phyloP scores from a whole-genome alignment of 1,139 yeast species.

The Taphrina pruni region DNA sequence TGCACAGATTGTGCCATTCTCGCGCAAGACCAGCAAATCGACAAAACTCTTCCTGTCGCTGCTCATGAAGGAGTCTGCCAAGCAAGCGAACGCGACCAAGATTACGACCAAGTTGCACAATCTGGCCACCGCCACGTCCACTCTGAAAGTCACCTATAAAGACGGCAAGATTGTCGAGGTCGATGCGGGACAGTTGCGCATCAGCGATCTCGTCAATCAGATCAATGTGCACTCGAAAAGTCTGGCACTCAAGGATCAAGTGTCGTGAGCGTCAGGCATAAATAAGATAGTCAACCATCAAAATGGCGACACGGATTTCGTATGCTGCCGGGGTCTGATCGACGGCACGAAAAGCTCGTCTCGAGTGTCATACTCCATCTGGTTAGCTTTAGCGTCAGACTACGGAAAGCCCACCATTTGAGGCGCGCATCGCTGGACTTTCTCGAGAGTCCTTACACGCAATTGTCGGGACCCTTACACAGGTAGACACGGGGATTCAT shows the following conservation, averaged over 20 bases:
- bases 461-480: no score
- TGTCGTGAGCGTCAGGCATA: slow-evolving; percentile 15
- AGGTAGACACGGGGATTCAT: no score
- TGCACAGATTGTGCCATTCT: slow-evolving; percentile 26
- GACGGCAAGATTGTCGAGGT: slow-evolving; percentile 75
- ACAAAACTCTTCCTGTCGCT: slow-evolving; percentile 30
- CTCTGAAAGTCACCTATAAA: slow-evolving; percentile 74
- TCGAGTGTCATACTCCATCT: no score
- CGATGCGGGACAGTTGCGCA: slow-evolving; percentile 12
- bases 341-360: no score
- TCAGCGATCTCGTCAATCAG: slow-evolving; percentile 20
- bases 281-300: no score
- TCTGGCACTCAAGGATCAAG: slow-evolving; percentile 34
- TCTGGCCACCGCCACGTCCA: slow-evolving; percentile 51
- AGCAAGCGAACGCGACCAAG: slow-evolving; percentile 31
- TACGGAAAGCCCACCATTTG: no score
- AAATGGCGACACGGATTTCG: no score
- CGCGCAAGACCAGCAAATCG: slow-evolving; percentile 23
- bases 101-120: slow-evolving; percentile 11
- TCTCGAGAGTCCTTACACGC: no score
- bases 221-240: slow-evolving; percentile 33
- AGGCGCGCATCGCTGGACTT: no score
- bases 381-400: no score
- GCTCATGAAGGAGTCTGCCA: slow-evolving; percentile 36
- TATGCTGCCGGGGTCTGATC: no score